Base-by-base conservation (phyloP, 2,329 filamentous ascomycete genomes). In the Rutstroemia sp. region DNA sequence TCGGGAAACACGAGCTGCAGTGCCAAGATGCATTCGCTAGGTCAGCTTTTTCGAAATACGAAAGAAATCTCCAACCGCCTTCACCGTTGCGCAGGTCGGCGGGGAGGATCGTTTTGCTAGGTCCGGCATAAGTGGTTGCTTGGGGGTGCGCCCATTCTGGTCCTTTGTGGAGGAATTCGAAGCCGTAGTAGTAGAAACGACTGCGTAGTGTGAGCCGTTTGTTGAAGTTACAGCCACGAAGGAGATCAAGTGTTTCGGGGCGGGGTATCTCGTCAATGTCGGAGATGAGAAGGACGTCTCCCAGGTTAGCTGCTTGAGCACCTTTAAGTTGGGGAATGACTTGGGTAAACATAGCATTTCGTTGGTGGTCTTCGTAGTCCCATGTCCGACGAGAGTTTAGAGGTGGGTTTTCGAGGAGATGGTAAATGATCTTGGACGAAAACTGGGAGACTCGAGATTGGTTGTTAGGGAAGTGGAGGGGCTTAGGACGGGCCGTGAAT, bases 371-470 rank as follows among this genome's bases (percentile, higher is more conserved):
- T 64, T 82, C 79, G 21, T 73, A 75, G 52, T 77, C 74, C 77
- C 77, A 80, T 16, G 74, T 67, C 3, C 63, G 63, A 10, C 48
- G 61, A 6, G 74, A 74, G 34, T 70, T 67, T 61, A 73, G 74
- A 25, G 63, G 70, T 0, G 69, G 64, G 4, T 75, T 77, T 39
- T 75, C 66, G 10, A 84, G 71, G 45, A 78, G 69, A 61, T 81
- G 79, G 63, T 83, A 79, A 57, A 86, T 80, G 64, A 86, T 83
- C 71, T 86, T 81, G 61, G 76, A 67, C 58, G 77, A 73, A 64
- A 79, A 86, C 12, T 72, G 67, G 8, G 68, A 63, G 63, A 85
- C 83, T 9, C 69, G 70, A 41, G 71, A 66, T 73, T 78, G 77
- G 67, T 79, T 79, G 9, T 79, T 73, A 56, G 72, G 71, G 57